Conservation (phyloP, 192 early-diverging fungal genomes). For the Umbelopsis ramanniana region DNA sequence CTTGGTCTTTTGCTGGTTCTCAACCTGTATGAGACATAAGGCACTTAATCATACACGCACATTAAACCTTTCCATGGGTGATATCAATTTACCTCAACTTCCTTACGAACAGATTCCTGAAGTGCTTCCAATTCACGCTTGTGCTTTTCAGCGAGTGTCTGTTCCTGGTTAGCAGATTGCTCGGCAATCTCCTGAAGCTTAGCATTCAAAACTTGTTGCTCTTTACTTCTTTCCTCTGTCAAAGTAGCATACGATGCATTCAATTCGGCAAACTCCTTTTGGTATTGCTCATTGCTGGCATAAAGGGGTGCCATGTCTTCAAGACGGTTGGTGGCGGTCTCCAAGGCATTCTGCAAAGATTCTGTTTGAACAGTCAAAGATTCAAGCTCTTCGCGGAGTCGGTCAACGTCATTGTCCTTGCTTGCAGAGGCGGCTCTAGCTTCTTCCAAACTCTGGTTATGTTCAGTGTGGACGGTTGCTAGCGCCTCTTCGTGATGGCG, state of each 20-base stretch:
- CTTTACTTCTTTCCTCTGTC: background rate
- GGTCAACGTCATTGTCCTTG: conserved; percentile 13
- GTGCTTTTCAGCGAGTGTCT: background rate
- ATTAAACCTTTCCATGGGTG: too few species aligned
- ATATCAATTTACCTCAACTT: background rate
- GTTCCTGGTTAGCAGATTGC: conserved; percentile 1
- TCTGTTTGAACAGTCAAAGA: conserved; percentile 1
- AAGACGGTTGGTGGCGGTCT: conserved; percentile 12
- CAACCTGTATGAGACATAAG: background rate
- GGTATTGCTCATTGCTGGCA: background rate
- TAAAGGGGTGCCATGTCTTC: conserved; percentile 12
- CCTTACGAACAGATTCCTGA: background rate
- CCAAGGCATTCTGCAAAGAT: conserved; percentile 16
- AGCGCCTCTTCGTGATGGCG: background rate
- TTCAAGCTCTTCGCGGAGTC: conserved; percentile 14
- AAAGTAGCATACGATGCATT: background rate
- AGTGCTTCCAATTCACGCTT: background rate
- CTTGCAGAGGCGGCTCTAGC: background rate
- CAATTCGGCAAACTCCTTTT: background rate
- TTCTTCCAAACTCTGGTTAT: conserved; percentile 3
- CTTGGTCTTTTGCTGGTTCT: background rate
- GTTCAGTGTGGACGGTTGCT: background rate
- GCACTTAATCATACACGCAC: too few species aligned
- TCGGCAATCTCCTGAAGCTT: conserved; percentile 14
- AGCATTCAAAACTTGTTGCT: conserved; percentile 13